Conservation (phyloP, 2,329 filamentous ascomycete genomes). For the Sphaerulina populicola region DNA sequence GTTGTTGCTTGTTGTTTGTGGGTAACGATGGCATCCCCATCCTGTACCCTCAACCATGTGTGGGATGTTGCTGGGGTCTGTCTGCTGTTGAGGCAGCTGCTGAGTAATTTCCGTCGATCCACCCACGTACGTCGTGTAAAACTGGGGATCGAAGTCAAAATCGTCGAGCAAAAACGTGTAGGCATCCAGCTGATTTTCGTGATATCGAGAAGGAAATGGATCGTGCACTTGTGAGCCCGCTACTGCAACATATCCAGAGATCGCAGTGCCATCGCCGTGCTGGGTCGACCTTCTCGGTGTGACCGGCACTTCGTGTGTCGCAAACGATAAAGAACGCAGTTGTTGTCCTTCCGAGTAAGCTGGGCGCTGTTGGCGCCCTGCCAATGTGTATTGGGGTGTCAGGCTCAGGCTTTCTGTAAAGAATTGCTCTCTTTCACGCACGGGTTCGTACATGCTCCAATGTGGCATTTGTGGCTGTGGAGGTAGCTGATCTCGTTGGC, state of each 20-base stretch:
- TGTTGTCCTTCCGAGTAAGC: not conserved
- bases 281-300: not conserved
- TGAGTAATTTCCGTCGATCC: not conserved
- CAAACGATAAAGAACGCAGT: not conserved
- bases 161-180: not conserved
- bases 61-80: not conserved
- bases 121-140: not conserved
- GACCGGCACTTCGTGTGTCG: not conserved
- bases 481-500: not conserved
- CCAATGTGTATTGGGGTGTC: too few species aligned
- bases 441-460: not conserved
- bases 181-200: too few species aligned
- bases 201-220: not conserved
- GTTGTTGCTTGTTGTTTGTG: not conserved
- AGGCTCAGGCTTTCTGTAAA: not conserved
- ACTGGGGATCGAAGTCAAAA: not conserved
- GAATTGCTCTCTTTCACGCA: not conserved
- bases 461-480: not conserved
- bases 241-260: not conserved
- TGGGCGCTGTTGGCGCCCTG: not conserved
- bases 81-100: not conserved
- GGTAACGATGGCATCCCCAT: not conserved
- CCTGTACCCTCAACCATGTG: not conserved
- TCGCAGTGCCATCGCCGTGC: not conserved
- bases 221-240: not conserved